Base-by-base conservation (phyloP, 352 stramenopile genomes). In the Phytophthora rubi region DNA sequence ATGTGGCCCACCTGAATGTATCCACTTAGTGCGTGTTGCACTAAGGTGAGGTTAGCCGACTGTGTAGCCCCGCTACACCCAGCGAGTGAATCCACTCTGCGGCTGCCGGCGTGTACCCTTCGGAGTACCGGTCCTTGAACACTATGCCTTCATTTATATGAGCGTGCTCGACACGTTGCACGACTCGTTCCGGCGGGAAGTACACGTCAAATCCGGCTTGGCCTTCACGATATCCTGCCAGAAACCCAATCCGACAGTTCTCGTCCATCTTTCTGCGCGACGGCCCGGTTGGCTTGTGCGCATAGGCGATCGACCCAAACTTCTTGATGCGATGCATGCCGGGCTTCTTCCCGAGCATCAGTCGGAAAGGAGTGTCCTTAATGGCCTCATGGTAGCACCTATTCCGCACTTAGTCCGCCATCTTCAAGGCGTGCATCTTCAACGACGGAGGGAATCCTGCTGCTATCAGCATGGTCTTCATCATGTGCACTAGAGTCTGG, bases 401-500 rank as follows among this genome's bases (percentile, higher is more conserved):
- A 6, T n/a, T 45, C 3, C 6, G 37, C 0, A 45, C 15, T 1
- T 15, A 45, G 1, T 4, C 15, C 9, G 37, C 37, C 37, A 45
- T 45, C 13, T 45, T 4, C 1, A 45, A 45, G 0, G 37, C 37
- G 3, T 60, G 6, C 42, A 47, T 54, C 56, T 42, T 54, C 8
- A 55, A 54, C 26, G 56, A 23, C 30, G 21, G 47, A 1, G 56
- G 26, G 0, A 62, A 21, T n/a, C 28, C 56, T 6, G 37, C 35
- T 47, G 16, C 47, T 4, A 21, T 21, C 18, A 59, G 10, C 23
- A 61, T 60, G 18, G 52, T 58, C 30, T 58, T 68, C 21, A 59
- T 23, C 59, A 53, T 65, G 33, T 53, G 48, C 18, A 21, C 18
- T 21, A 21, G 18, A 21, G 18, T 21, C 18, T 21, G 18, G 18